phyloP scores from a whole-genome alignment of 148 eudicot genomes.

The Amaranthus cruentus region DNA sequence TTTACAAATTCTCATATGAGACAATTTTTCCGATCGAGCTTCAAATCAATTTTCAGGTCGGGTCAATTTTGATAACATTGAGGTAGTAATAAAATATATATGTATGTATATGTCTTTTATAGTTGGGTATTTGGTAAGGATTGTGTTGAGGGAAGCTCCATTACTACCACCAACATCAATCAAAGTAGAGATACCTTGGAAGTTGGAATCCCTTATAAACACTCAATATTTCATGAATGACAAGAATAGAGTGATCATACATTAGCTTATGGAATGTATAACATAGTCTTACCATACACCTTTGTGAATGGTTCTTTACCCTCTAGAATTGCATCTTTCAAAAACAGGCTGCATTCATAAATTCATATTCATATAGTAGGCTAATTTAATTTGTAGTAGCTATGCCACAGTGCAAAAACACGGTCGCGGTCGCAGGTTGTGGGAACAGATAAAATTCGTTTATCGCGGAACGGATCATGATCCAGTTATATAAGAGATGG shows the following conservation, averaged over 20 bases:
- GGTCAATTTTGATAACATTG: no score
- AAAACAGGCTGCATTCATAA: background rate
- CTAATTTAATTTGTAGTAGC: no score
- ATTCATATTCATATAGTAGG: no score
- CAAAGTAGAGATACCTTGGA: constrained; percentile 31
- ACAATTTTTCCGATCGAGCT: no score
- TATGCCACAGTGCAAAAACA: no score
- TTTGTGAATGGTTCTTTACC: constrained; percentile 75
- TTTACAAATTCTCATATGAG: no score
- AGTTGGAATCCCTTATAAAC: constrained; percentile 51
- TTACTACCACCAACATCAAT: constrained; percentile 83
- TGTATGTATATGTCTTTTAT: constrained; percentile 46
- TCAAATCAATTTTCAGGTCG: no score
- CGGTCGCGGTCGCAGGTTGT: no score
- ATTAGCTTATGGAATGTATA: constrained; percentile 69
- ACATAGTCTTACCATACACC: constrained; percentile 64
- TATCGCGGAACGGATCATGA: no score
- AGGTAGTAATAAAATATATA: no score
- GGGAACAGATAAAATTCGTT: no score
- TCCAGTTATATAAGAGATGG: no score
- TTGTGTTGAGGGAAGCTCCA: constrained; percentile 58
- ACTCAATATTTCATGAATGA: constrained; percentile 61
- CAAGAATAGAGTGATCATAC: constrained; percentile 64
- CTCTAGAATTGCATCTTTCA: constrained; percentile 70
- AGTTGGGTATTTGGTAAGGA: constrained; percentile 49